Evolutionary conservation across 352 stramenopile genomes (phyloP).

Genomic region (Elongisporangium prolatum): DNA sequence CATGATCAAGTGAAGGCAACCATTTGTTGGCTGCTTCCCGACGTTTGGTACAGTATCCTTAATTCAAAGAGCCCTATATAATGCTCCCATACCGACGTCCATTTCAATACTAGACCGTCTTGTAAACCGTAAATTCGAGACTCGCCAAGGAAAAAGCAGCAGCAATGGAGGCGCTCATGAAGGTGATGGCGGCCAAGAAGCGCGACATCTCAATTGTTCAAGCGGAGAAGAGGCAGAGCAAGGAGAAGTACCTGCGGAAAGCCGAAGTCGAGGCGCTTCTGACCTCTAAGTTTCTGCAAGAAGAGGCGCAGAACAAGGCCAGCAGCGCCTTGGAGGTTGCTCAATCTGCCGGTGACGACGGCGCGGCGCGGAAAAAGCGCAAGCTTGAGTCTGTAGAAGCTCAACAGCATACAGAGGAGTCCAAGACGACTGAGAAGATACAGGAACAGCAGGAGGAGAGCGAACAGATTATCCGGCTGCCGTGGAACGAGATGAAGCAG

Average conservation of each 20-base stretch:
- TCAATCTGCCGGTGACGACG: constrained; percentile 5
- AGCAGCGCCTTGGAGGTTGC: constrained; percentile 8
- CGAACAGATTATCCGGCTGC: constrained; percentile 28
- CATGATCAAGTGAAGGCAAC: no score
- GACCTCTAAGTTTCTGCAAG: constrained; percentile 16
- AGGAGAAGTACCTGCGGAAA: constrained; percentile 78
- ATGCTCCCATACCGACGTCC: no score
- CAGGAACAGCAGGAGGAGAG: constrained; percentile 7
- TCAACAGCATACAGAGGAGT: neutral
- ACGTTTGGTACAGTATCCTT: no score
- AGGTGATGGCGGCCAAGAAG: constrained; percentile 81
- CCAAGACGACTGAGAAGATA: neutral
- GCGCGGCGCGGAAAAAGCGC: constrained; percentile 34
- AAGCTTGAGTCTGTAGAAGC: constrained; percentile 16
- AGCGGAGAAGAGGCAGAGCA: constrained; percentile 35
- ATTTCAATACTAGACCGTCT: no score
- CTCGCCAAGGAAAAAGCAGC: neutral
- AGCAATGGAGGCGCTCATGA: constrained; percentile 66
- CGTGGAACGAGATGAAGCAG: constrained; percentile 73
- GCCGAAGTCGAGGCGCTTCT: constrained; percentile 68
- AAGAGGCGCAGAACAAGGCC: constrained; percentile 8
- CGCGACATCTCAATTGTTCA: constrained; percentile 55
- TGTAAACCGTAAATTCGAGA: no score
- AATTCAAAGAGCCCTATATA: no score
- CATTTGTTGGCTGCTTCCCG: no score